Base-by-base conservation (phyloP, 1,284 basidiomycete species). In the Pseudozyma sp. region DNA sequence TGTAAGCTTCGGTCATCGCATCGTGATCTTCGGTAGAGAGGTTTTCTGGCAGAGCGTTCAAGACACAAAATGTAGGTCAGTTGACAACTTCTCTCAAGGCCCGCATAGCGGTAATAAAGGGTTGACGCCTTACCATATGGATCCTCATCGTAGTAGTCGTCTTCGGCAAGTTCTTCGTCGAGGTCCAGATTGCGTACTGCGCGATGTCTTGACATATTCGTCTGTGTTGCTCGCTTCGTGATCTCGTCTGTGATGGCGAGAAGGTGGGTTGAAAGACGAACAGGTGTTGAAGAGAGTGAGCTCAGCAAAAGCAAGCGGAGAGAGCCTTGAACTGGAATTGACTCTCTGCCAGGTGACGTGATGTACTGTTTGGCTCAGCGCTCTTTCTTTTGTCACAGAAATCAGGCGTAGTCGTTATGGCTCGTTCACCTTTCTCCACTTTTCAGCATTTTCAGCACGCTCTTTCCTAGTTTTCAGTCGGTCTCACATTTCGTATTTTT, bases 111-210 rank as follows among this genome's bases (percentile, higher is more conserved):
- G 31, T 14, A 25, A 40, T 12, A 21, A 12, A n/a, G 11, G 14
- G 18, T 40, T 40, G 39, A n/a, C 39, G 12, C 47, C 74, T 16
- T 54, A 77, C 75, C 75, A 55, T 71, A 83, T 14, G 74, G 73
- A 57, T 82, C 79, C 21, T 79, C 77, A 47, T 70, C 70, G 58
- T 76, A 86, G 59, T 90, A 90, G 44, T 89, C 90, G 51, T 90
- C 91, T 79, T 92, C 91, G 35, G 81, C 81, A 2, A 79, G 76
- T 85, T 83, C 73, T 92, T 95, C 94, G 76, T 92, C 88, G 38
- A 97, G 87, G 83, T 98, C 91, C 50, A 99, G 87, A 85, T 97
- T 95, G 73, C 93, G 89, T 73, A 98, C 89, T 85, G 91, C 90
- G 83, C 96, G 91, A 86, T 99, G 96, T 42, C 86, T 80, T 11